Evolutionary conservation across 257 asterid species (phyloP), one percentile per base, ranked within the genome.

Genomic region (Rehmannia glutinosa): DNA sequence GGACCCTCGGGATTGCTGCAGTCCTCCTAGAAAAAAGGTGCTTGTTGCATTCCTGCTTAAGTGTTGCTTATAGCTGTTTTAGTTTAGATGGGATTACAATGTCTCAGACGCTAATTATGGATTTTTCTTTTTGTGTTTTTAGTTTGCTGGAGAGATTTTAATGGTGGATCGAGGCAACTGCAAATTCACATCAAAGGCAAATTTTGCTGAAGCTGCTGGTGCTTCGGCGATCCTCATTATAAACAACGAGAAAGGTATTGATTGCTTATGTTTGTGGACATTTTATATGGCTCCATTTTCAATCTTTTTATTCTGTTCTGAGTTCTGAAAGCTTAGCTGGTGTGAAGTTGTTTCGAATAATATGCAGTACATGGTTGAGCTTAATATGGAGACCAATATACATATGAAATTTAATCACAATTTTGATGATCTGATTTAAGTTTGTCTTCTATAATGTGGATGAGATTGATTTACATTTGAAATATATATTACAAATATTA

Each of bases 221-320:
- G 98, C 98, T 77, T 87, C 97, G 36, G 92, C 97, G 28, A 79
- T 89, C 61, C 96, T 92, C 68, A 89, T 92, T 54, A 73, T 92
- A 77, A 92, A 92, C 77, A 84, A 86, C 74, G 82, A 87, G 87
- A 89, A 73, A 89, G 98, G 98, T 92, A 72, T 21, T 30, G 81
- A 36, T 35, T 55, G 69, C 41, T 60, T 68, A 12, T 47, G 30
- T 72, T 64, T 27, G 32, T 69, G 25, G 61, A 63, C 53, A 24
- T 12, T 54, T 9, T 23, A 30, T 51, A 39, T 21, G 25, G 9
- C 21, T 10, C 13, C 32, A 19, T 4, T n/a, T 33, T n/a, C 21
- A 15, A 28, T 35, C 21, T 5, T 32, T 8, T 46, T 55, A 21
- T n/a, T 25, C 15, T 10, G 4, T 41, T 65, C 57, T 36, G 39